Percentiles rank a stretch among this genome's conserved stretches.
These are phyloP conservation scores for Fusarium sp. DNA, from an alignment of 2,329 filamentous ascomycete species.

Conservation along the genomic window DNA sequence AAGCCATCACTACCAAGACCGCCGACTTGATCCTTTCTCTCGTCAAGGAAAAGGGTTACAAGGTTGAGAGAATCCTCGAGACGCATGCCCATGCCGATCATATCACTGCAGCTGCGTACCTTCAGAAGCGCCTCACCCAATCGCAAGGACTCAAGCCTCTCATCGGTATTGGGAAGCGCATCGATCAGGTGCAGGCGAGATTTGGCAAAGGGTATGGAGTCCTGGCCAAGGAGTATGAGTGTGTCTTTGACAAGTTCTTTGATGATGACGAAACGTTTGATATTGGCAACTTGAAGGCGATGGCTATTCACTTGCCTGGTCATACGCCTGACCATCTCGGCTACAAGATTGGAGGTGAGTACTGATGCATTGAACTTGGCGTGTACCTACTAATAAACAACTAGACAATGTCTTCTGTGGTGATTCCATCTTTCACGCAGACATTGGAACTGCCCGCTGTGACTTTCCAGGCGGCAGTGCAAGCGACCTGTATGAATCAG, in stretches of 20 bases:
- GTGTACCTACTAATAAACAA: neutral
- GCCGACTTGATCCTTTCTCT: conserved; percentile 63
- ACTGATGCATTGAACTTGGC: accelerated
- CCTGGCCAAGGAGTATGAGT: conserved; percentile 51
- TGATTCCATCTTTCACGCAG: conserved; percentile 63
- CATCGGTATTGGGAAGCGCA: conserved; percentile 67
- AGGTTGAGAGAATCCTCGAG: conserved; percentile 65
- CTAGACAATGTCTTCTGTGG: conserved; percentile 61
- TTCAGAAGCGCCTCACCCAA: conserved; percentile 57
- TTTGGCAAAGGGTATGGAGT: conserved; percentile 63
- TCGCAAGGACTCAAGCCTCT: conserved; percentile 49
- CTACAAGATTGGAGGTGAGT: conserved; percentile 62
- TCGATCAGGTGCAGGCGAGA: conserved; percentile 60
- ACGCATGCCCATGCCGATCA: conserved; percentile 73
- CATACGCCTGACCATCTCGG: conserved; percentile 71
- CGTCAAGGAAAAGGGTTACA: conserved; percentile 57
- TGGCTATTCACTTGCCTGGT: conserved; percentile 66
- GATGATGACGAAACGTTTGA: conserved; percentile 63
- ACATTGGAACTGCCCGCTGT: conserved; percentile 63
- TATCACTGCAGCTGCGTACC: conserved; percentile 67
- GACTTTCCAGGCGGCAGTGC: conserved; percentile 66
- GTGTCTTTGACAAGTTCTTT: conserved; percentile 64
- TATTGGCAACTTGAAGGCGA: conserved; percentile 58
- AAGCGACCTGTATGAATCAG: conserved; percentile 55
- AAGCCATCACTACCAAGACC: conserved; percentile 57